Conservation (phyloP, 2,329 filamentous ascomycete species). For the Tolypocladium nubicola region DNA sequence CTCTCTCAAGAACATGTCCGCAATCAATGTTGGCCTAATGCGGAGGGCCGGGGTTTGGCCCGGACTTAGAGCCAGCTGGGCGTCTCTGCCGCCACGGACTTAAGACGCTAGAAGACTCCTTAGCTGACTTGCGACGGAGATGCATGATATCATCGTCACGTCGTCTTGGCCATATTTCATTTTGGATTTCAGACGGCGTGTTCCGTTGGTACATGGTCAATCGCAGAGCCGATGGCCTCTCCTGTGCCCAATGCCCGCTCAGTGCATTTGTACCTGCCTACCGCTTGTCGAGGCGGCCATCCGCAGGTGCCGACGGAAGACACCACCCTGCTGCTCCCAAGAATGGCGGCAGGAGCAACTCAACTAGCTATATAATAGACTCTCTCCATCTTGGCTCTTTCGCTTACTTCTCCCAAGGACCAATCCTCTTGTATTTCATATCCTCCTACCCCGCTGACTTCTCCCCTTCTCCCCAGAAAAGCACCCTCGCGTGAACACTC, state of each 20-base stretch:
- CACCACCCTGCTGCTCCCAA: background rate
- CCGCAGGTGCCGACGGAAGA: background rate
- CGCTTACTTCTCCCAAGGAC: background rate
- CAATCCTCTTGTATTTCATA: background rate
- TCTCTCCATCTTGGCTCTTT: background rate
- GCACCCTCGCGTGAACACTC: background rate
- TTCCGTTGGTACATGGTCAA: background rate
- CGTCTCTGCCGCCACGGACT: background rate
- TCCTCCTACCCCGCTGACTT: background rate
- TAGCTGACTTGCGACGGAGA: background rate
- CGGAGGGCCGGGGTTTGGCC: background rate
- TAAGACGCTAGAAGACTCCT: background rate
- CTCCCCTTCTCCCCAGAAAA: too few species aligned
- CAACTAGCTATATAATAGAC: background rate
- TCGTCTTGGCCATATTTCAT: background rate
- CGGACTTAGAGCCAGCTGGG: background rate
- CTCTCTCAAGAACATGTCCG: background rate
- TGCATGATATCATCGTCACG: background rate
- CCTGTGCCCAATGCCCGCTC: background rate
- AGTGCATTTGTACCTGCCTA: background rate
- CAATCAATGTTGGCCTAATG: background rate
- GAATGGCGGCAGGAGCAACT: background rate
- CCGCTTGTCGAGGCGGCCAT: background rate
- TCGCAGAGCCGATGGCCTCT: background rate
- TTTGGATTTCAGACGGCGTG: background rate